These are phyloP conservation scores for Hygrophoropsis aurantiaca DNA, from an alignment of 768 basidiomycete genomes.

Conservation along the genomic window DNA sequence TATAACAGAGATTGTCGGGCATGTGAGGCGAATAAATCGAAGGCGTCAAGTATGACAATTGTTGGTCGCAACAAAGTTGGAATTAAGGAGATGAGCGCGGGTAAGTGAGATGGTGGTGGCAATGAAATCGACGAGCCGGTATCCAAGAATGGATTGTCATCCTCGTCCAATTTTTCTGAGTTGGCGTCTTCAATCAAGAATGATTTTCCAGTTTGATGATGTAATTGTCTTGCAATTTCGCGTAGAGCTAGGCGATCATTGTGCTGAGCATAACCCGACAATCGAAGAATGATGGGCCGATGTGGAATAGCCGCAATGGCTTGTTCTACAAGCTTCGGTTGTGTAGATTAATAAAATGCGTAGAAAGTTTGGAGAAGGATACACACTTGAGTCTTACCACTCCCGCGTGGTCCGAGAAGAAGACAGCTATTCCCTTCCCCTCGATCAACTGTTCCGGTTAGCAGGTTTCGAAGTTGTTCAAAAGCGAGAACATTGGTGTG, in stretches of 20 bases:
- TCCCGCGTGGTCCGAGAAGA: slow-evolving; percentile 79
- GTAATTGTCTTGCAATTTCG: slow-evolving; percentile 85
- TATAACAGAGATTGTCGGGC: slow-evolving; percentile 92
- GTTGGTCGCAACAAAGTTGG: slow-evolving; percentile 80
- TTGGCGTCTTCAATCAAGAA: slow-evolving; percentile 44
- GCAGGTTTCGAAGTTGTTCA: slow-evolving; percentile 58
- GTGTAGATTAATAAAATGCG: not conserved
- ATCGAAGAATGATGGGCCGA: slow-evolving; percentile 69
- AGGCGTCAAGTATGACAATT: slow-evolving; percentile 83
- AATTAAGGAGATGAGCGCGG: slow-evolving; percentile 71
- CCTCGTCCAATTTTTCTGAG: slow-evolving; percentile 34
- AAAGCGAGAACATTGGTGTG: slow-evolving; percentile 53
- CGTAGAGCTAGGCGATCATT: slow-evolving; percentile 90
- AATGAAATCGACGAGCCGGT: slow-evolving; percentile 35
- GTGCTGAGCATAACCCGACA: slow-evolving; percentile 83
- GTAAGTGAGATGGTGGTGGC: slow-evolving; percentile 69
- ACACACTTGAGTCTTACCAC: slow-evolving; percentile 86
- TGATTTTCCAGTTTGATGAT: slow-evolving; percentile 68
- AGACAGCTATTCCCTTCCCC: slow-evolving; percentile 95
- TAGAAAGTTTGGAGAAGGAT: slow-evolving; percentile 23
- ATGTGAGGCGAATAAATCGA: slow-evolving; percentile 91
- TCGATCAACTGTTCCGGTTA: slow-evolving; percentile 71
- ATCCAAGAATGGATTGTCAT: slow-evolving; percentile 55
- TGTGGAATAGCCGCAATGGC: slow-evolving; percentile 47
- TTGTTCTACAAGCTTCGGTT: slow-evolving; percentile 55